Evolutionary conservation across 2,329 filamentous ascomycete species (phyloP).

Genomic region (Hymenoscyphus fructigenus): DNA sequence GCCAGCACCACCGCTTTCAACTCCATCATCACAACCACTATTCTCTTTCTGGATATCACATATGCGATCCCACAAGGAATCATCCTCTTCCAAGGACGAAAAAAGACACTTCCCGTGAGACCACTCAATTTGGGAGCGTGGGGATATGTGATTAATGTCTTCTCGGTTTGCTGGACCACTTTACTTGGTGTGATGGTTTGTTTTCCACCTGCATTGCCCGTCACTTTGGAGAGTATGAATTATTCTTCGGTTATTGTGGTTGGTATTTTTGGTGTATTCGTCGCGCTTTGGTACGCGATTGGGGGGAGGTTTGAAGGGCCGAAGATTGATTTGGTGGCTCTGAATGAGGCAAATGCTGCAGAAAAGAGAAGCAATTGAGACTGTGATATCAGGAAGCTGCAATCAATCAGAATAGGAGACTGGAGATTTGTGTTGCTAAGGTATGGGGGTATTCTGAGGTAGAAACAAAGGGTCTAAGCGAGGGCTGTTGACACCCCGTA

Average conservation of each 20-base stretch:
- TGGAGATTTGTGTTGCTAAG: neutral
- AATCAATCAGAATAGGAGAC: neutral
- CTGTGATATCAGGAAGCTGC: neutral
- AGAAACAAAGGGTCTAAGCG: too few relatives aligned
- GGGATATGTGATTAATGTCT: constrained; percentile 9
- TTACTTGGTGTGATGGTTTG: constrained; percentile 5
- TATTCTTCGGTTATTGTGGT: neutral
- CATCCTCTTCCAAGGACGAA: constrained; percentile 60
- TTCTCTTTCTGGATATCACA: constrained; percentile 71
- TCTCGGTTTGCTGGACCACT: neutral
- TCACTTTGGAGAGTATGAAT: neutral
- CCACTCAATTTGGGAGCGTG: neutral
- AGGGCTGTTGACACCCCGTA: too few relatives aligned
- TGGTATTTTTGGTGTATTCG: neutral
- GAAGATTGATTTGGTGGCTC: neutral
- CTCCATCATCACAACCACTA: constrained; percentile 74
- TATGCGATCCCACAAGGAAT: constrained; percentile 75
- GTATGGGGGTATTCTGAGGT: neutral
- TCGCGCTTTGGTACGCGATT: neutral
- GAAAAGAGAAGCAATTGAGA: neutral
- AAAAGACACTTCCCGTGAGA: constrained; percentile 32
- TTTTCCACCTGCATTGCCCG: constrained; percentile 3
- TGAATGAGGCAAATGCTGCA: neutral
- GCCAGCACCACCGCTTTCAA: constrained; percentile 73
- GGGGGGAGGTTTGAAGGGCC: constrained; percentile 4